A percentile compares a stretch with the other conserved stretches of the same genome.
phyloP scores from a whole-genome alignment of 2,329 filamentous ascomycete species.

The Pezicula radicicola region DNA sequence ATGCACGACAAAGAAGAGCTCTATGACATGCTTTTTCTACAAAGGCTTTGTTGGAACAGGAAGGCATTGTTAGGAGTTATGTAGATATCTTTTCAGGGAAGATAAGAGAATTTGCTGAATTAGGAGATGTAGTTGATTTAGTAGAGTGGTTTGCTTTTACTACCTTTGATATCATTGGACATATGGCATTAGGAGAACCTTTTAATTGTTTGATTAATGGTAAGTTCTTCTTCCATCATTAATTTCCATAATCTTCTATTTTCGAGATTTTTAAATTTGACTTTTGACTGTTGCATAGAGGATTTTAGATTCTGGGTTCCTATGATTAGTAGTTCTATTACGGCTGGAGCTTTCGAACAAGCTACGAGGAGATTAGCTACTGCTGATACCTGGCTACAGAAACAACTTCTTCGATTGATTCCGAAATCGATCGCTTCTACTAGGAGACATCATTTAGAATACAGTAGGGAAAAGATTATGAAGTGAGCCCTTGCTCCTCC shows the following conservation, averaged over 20 bases:
- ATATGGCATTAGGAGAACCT: slow-evolving; percentile 2
- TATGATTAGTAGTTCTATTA: background rate
- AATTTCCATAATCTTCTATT: no score
- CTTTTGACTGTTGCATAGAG: no score
- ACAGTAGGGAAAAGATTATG: background rate
- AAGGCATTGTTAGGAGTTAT: slow-evolving; percentile 18
- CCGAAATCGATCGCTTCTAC: background rate
- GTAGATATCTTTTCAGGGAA: slow-evolving; percentile 14
- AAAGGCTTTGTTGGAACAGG: slow-evolving; percentile 15
- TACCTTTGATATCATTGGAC: slow-evolving; percentile 4
- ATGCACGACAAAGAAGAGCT: slow-evolving; percentile 15
- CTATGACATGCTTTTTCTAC: slow-evolving; percentile 20
- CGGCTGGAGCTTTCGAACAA: slow-evolving; percentile 1
- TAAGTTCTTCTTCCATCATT: background rate
- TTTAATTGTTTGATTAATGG: background rate
- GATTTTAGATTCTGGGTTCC: background rate
- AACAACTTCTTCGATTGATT: background rate
- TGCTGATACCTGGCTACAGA: background rate
- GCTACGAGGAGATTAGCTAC: background rate
- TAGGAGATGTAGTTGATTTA: background rate
- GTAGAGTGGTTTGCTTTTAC: background rate
- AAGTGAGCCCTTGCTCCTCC: no score
- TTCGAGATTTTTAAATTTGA: no score
- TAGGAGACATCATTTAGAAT: background rate
- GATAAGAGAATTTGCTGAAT: slow-evolving; percentile 9